These are phyloP conservation scores for Pleurozium schreberi DNA, from an alignment of 225 moss, liverwort and hornwort genomes.

Conservation along the genomic window DNA sequence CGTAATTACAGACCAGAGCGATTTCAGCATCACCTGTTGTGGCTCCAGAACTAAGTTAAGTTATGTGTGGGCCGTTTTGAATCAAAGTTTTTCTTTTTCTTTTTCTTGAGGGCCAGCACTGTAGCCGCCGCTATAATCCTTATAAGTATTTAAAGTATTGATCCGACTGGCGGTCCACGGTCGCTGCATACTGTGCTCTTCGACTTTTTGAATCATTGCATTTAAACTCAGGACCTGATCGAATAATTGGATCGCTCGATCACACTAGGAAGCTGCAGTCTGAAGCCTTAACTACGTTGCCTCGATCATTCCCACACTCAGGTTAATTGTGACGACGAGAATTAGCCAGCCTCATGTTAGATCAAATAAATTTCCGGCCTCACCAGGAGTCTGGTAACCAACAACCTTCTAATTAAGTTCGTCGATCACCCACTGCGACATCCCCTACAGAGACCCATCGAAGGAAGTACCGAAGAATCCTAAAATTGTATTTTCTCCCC, in stretches of 20 bases:
- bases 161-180: not conserved
- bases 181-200: not conserved
- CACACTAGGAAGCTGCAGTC: not conserved
- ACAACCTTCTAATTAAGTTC: not conserved
- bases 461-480: not conserved
- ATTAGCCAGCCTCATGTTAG: not conserved
- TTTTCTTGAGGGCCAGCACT: not conserved
- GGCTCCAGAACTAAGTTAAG: not conserved
- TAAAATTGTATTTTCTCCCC: no score
- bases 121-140: not conserved
- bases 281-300: no score
- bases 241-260: not conserved
- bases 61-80: not conserved
- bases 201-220: not conserved
- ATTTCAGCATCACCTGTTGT: not conserved
- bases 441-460: not conserved
- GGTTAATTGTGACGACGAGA: not conserved
- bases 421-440: not conserved
- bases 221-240: not conserved
- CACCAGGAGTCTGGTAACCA: not conserved
- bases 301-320: not conserved
- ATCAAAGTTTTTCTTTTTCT: rapidly evolving
- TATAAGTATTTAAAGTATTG: not conserved
- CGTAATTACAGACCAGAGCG: no score
- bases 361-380: not conserved